These are phyloP conservation scores for Tuber calosporum DNA, from an alignment of 495 filamentous ascomycete genomes.

Conservation along the genomic window DNA sequence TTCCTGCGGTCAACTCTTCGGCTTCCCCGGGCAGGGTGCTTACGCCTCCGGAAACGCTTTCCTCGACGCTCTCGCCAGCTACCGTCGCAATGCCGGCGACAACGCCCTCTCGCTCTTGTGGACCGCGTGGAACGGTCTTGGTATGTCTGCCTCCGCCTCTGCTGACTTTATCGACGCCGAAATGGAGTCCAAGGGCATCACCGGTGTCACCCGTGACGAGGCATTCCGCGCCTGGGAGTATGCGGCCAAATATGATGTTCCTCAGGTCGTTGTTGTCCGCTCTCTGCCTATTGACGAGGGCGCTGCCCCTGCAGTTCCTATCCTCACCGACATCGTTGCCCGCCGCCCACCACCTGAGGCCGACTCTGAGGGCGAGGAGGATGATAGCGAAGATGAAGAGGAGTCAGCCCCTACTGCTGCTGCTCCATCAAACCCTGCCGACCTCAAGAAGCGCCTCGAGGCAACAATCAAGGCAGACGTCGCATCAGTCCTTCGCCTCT, in stretches of 20 bases:
- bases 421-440: neutral
- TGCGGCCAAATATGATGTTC: slow-evolving; percentile 41
- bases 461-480: neutral
- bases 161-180: slow-evolving; percentile 46
- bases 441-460: slow-evolving; percentile 1
- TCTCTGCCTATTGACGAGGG: slow-evolving; percentile 31
- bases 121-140: slow-evolving; percentile 47
- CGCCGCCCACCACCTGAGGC: slow-evolving; percentile 19
- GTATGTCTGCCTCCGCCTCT: slow-evolving; percentile 41
- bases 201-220: slow-evolving; percentile 45
- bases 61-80: slow-evolving; percentile 50
- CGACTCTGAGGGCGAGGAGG: neutral
- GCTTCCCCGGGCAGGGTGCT: slow-evolving; percentile 55
- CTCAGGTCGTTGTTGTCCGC: slow-evolving; percentile 45
- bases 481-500: neutral
- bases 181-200: slow-evolving; percentile 46
- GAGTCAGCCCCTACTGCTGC: neutral
- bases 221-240: slow-evolving; percentile 47
- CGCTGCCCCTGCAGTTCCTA: slow-evolving; percentile 23
- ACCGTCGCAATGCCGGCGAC: slow-evolving; percentile 42
- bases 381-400: neutral
- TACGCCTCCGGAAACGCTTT: slow-evolving; percentile 62
- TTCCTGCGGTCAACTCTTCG: slow-evolving; percentile 55
- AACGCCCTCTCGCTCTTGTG: slow-evolving; percentile 46
- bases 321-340: slow-evolving; percentile 43